Base-by-base conservation (phyloP, 2,329 filamentous ascomycete species). In the Colletotrichum musicola region DNA sequence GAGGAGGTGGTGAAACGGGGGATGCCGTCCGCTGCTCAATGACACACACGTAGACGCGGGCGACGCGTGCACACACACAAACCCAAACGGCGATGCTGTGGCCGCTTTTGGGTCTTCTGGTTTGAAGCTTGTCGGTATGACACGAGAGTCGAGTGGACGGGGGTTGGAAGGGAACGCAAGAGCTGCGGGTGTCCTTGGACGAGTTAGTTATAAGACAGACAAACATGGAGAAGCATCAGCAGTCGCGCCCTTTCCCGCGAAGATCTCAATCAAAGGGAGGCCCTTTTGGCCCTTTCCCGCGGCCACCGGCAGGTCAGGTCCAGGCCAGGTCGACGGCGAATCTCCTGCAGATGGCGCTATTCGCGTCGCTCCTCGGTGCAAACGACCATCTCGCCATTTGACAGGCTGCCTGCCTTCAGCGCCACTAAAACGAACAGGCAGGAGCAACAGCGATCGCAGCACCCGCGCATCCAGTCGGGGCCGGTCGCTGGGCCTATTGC, bases 41-140 rank as follows among this genome's bases (percentile, higher is more conserved):
- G 66, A 61, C 66, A 69, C 30, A 35, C 7, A 35, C 7, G 30
- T 35, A 35, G 30, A 35, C 30, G 30, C 30, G 30, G 30, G 30
- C 30, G 22, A 25, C 22, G 22, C 22, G 30, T 9, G 30, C 30
- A 5, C 30, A 35, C 30, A 35, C 30, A 35, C 30, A 35, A 35
- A 35, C 65, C 62, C 65, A 65, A 68, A 68, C 61, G 64, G 20
- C 22, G 35, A n/a, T 68, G 65, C 55, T 56, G 65, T 68, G 62
- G 12, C 49, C 18, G 54, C 7, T 13, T 54, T 54, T 54, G 49
- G 30, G 22, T 46, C 44, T 44, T 20, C 49, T 16, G 22, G 35
- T 42, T 42, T 14, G 40, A n/a, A 42, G 13, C 51, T 9, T 30
- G 56, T 61, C 38, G 58, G 51, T 20, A 18, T 27, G 58, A 10